phyloP scores from a whole-genome alignment of 345 rosid genomes.

The Arabis alpina region DNA sequence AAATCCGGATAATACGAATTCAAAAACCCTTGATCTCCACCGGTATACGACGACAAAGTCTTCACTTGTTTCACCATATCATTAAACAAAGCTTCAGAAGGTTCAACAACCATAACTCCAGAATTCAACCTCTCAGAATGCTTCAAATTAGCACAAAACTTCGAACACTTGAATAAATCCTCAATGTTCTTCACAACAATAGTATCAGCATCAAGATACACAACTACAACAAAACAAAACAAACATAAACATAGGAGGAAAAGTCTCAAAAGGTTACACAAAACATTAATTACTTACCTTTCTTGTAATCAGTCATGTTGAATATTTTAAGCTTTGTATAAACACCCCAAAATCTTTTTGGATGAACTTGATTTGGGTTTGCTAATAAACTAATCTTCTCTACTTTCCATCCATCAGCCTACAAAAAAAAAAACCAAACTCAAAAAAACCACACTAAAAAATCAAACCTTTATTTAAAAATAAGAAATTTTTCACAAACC shows the following conservation, averaged over 20 bases:
- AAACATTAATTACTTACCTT: conserved; percentile 53
- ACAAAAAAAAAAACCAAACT: conserved; percentile 37
- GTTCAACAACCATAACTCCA: conserved; percentile 98
- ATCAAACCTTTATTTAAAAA: not conserved
- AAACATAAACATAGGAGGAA: not conserved
- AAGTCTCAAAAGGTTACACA: not conserved
- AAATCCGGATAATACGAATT: conserved; percentile 82
- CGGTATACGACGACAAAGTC: conserved; percentile 81
- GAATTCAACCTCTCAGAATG: conserved; percentile 96
- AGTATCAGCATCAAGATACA: conserved; percentile 96
- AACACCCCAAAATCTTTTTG: conserved; percentile 94
- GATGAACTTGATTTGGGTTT: conserved; percentile 90
- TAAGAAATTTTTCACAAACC: conserved; percentile 40
- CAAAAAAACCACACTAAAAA: not conserved
- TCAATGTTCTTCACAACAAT: conserved; percentile 91
- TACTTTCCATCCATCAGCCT: conserved; percentile 98
- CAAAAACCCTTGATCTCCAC: conserved; percentile 95
- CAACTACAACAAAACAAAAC: conserved; percentile 56
- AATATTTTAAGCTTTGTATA: conserved; percentile 94
- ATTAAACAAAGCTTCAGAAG: conserved; percentile 69
- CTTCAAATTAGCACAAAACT: conserved; percentile 94
- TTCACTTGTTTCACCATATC: conserved; percentile 91
- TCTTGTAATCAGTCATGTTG: conserved; percentile 82
- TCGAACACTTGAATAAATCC: conserved; percentile 75
- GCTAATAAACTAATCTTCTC: conserved; percentile 84